A percentile compares a stretch with the other conserved stretches of the same genome.
Evolutionary conservation across 164 flowering plant genomes (phyloP).

Genomic region (Sextonia rubra): DNA sequence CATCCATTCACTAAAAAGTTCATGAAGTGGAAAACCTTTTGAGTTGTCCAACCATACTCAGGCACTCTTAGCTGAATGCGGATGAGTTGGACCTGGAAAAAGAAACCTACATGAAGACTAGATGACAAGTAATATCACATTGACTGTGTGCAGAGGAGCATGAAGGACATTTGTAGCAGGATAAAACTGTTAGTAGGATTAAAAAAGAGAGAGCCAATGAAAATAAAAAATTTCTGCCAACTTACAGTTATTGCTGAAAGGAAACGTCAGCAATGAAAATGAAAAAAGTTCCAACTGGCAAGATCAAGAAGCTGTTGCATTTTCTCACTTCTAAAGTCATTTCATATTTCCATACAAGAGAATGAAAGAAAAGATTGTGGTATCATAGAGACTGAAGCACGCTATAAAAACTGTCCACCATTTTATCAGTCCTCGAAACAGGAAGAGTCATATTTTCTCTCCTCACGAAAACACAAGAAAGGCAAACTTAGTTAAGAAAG

Average conservation of each 20-base stretch:
- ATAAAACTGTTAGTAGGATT: not conserved
- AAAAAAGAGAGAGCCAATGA: not conserved
- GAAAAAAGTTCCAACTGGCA: not conserved
- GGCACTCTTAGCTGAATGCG: conserved; percentile 89
- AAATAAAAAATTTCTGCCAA: not conserved
- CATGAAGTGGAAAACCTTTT: conserved; percentile 87
- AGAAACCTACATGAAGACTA: not conserved
- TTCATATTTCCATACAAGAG: too few relatives aligned
- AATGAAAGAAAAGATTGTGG: too few relatives aligned
- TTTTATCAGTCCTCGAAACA: too few relatives aligned
- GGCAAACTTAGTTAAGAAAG: too few relatives aligned
- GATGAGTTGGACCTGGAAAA: conserved; percentile 59
- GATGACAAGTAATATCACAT: not conserved
- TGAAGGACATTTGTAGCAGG: not conserved
- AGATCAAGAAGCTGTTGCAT: too few relatives aligned
- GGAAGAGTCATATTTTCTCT: too few relatives aligned
- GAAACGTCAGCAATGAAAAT: not conserved
- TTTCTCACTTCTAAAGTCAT: too few relatives aligned
- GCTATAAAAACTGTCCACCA: too few relatives aligned
- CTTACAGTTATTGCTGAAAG: not conserved
- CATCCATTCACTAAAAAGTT: conserved; percentile 83
- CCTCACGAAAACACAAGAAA: too few relatives aligned
- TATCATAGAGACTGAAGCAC: too few relatives aligned
- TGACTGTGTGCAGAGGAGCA: too few relatives aligned
- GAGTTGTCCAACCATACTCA: conserved; percentile 95